Conservation (phyloP, 352 stramenopile species). For the Blastocystis sp. region DNA sequence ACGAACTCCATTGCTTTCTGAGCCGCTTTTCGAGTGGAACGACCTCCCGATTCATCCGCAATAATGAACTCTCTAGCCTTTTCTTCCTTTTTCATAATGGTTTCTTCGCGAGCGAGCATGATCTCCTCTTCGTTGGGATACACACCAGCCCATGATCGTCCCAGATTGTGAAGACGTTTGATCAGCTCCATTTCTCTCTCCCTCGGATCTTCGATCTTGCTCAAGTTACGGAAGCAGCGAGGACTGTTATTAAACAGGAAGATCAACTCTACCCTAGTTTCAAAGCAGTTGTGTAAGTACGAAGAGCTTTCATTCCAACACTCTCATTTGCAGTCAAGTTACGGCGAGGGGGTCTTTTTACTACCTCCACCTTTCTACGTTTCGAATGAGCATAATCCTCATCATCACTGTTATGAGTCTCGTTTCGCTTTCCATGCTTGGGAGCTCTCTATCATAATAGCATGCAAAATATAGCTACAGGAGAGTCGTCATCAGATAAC, state of each 20-base stretch:
- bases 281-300: slow-evolving; percentile 17
- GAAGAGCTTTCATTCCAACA: slow-evolving; percentile 38
- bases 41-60: not conserved
- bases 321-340: slow-evolving; percentile 21
- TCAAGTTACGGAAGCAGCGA: slow-evolving; percentile 38
- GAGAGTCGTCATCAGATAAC: slow-evolving; percentile 11
- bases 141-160: not conserved
- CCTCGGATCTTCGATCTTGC: slow-evolving; percentile 4
- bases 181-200: slow-evolving; percentile 42
- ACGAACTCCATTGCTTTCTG: slow-evolving; percentile 45
- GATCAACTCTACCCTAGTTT: not conserved
- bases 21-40: slow-evolving; percentile 11
- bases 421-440: not conserved
- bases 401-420: not conserved
- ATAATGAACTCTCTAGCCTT: slow-evolving; percentile 47
- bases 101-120: slow-evolving; percentile 8
- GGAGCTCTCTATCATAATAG: not conserved
- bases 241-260: not conserved
- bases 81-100: slow-evolving; percentile 14
- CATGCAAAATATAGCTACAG: not conserved
- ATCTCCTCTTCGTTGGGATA: slow-evolving; percentile 36
- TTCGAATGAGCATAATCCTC: not conserved
- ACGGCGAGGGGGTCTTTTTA: not conserved
- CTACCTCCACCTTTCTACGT: slow-evolving; percentile 9
- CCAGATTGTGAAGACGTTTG: slow-evolving; percentile 6